Evolutionary conservation across 129 eudicot genomes (phyloP), one percentile per base, ranked within the genome.

Genomic region (Helichrysum umbraculigerum): DNA sequence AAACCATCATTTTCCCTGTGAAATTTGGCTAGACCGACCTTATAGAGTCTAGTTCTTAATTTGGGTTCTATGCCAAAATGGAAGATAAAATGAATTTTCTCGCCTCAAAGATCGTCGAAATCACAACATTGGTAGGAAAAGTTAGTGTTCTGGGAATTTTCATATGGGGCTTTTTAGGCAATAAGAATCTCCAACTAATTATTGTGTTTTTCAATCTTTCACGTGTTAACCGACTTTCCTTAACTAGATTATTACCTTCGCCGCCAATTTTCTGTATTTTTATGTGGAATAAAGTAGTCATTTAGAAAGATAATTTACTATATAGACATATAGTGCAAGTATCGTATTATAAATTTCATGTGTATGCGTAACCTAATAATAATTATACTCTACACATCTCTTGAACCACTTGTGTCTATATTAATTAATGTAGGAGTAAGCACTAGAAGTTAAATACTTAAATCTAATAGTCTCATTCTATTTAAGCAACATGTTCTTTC

Each of bases 101-200:
- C 7, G 52, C 34, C 32, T 11, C 20, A 54, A 54, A 50, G 58
- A 33, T n/a, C 33, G 8, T 32, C 33, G 19, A 56, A 71, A 71
- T 66, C 65, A 71, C 76, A 72, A 9, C 9, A 34, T 30, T 52
- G 57, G 16, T 29, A 33, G 32, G 33, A 57, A 72, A 15, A 20
- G 32, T 56, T 34, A 57, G 19, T 72, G 66, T 72, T 57, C 7
- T 11, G 76, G 67, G 57, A 34, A 72, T n/a, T 9, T 7, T 16
- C 17, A 5, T 39, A 20, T 42, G 42, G 35, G 35, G 19, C n/a
- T 3, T 4, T 4, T 47, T 69, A 69, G 35, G 74, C 22, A 47
- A 69, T 19, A 57, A 2, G 62, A 25, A 64, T 60, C 2, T 2
- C 66, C 35, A 16, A 34, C 41, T 30, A 64, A 30, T 64, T 32